Conservation (phyloP, 768 basidiomycete genomes). For the Mycena vitilis region DNA sequence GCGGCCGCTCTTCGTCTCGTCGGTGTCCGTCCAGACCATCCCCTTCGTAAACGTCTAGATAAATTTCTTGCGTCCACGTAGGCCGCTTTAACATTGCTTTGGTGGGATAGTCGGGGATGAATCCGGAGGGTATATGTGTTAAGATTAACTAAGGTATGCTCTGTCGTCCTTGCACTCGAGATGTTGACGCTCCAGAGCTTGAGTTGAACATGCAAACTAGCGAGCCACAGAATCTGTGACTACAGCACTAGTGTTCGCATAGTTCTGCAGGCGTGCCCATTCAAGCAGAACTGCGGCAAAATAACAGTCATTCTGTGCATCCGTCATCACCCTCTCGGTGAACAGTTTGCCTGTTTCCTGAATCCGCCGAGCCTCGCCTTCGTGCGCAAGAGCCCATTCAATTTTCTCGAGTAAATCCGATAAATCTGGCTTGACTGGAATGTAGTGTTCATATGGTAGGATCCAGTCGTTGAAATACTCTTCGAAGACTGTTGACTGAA, state of each 20-base stretch:
- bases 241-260: background rate
- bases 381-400: slow-evolving; percentile 28
- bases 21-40: slow-evolving; percentile 72
- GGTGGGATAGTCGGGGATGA: background rate
- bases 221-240: background rate
- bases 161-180: background rate
- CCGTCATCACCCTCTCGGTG: slow-evolving; percentile 28
- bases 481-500: slow-evolving; percentile 27
- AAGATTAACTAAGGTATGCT: background rate
- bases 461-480: slow-evolving; percentile 34
- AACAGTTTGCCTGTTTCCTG: slow-evolving; percentile 32
- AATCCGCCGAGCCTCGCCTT: slow-evolving; percentile 29
- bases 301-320: slow-evolving; percentile 31
- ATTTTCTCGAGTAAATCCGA: slow-evolving; percentile 24
- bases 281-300: slow-evolving; percentile 26
- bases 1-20: slow-evolving; percentile 60
- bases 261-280: slow-evolving; percentile 27
- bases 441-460: slow-evolving; percentile 29
- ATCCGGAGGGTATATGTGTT: background rate
- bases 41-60: slow-evolving; percentile 75
- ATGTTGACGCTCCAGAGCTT: background rate
- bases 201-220: background rate
- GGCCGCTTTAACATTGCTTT: slow-evolving; percentile 18
- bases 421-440: slow-evolving; percentile 22
- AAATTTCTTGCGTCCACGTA: slow-evolving; percentile 57